Conservation (phyloP, 768 basidiomycete genomes). For the Tricholoma matsutake region DNA sequence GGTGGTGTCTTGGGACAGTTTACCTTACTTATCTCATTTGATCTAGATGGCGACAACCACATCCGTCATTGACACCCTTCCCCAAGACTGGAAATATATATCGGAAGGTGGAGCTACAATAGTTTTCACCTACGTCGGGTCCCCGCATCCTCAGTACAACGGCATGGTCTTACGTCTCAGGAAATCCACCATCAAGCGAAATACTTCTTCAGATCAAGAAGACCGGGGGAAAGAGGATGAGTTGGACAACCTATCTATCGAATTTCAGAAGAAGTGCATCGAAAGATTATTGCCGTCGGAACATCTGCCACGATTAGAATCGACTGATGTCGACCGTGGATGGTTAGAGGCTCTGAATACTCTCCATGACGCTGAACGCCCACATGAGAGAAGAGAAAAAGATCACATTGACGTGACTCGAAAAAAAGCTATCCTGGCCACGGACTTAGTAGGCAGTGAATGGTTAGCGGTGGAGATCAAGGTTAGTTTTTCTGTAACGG, state of each 20-base stretch:
- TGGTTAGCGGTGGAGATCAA: conserved; percentile 88
- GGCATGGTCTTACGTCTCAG: conserved; percentile 75
- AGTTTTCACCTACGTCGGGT: conserved; percentile 80
- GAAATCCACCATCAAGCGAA: conserved; percentile 39
- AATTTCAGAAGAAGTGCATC: conserved; percentile 66
- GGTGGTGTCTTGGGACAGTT: too few species aligned
- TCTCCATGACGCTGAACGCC: conserved; percentile 49
- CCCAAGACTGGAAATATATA: conserved; percentile 74
- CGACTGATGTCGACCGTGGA: conserved; percentile 40
- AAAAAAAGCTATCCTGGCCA: conserved; percentile 67
- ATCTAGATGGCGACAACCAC: background rate
- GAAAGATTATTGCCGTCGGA: conserved; percentile 57
- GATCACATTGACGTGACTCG: conserved; percentile 58
- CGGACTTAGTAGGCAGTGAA: conserved; percentile 69
- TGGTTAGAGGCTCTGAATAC: conserved; percentile 63
- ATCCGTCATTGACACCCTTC: conserved; percentile 31
- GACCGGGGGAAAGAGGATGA: conserved; percentile 19
- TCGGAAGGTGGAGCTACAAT: conserved; percentile 93
- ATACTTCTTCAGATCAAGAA: background rate
- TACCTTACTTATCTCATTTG: too few species aligned
- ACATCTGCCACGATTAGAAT: conserved; percentile 56
- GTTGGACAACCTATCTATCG: conserved; percentile 36
- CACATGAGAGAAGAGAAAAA: conserved; percentile 48
- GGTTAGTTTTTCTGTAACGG: conserved; percentile 41
- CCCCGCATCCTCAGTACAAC: conserved; percentile 44